Evolutionary conservation across 805 yeast species (phyloP).

Genomic region (Ogataea nitratoaversa): DNA sequence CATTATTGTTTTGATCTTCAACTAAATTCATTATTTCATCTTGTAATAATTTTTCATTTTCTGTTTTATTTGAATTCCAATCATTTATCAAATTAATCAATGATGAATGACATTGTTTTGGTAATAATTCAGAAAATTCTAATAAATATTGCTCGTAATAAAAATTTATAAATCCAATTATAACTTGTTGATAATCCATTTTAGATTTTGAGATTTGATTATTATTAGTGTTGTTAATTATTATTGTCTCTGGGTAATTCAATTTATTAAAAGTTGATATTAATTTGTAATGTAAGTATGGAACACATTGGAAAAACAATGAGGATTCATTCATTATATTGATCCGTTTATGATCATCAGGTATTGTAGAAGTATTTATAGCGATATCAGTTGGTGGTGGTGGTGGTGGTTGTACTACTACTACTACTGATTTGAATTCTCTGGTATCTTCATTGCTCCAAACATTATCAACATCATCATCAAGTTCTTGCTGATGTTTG

Average conservation of each 20-base stretch:
- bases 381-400: background rate
- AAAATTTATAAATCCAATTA: slow-evolving; percentile 31
- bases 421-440: too few species aligned
- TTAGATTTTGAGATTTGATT: too few species aligned
- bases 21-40: slow-evolving; percentile 35
- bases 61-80: slow-evolving; percentile 34
- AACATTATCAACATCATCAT: background rate
- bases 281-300: slow-evolving; percentile 28
- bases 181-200: slow-evolving; percentile 29
- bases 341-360: slow-evolving; percentile 11
- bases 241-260: slow-evolving; percentile 24
- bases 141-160: slow-evolving; percentile 32
- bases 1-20: slow-evolving; percentile 30
- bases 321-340: slow-evolving; percentile 32
- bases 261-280: slow-evolving; percentile 20
- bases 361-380: background rate
- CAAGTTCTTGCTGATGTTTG: too few species aligned
- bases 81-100: slow-evolving; percentile 30
- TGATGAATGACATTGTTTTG: slow-evolving; percentile 30
- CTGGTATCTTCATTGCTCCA: too few species aligned
- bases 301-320: slow-evolving; percentile 33
- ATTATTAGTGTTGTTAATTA: too few species aligned
- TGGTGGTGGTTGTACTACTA: background rate
- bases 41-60: slow-evolving; percentile 37
- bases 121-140: slow-evolving; percentile 31